Evolutionary conservation across 495 filamentous ascomycete genomes (phyloP).

Genomic region (Emericellopsis terricola): DNA sequence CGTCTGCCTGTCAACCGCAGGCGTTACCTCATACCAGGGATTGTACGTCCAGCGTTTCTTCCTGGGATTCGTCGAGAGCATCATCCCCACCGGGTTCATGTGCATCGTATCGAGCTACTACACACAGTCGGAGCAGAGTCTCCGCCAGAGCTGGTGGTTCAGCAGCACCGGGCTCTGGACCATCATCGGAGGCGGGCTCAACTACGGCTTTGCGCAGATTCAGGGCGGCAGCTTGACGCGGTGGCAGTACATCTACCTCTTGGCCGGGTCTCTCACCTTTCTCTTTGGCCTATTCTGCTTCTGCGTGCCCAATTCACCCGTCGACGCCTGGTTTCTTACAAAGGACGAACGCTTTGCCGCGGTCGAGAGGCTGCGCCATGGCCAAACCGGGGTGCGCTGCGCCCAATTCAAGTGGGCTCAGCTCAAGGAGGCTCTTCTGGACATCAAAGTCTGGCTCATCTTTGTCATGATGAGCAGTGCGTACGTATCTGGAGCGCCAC

Average conservation of each 20-base stretch:
- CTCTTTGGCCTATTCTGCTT: slow-evolving; percentile 47
- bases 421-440: slow-evolving; percentile 33
- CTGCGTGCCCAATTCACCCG: slow-evolving; percentile 37
- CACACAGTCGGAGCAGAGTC: slow-evolving; percentile 46
- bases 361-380: slow-evolving; percentile 34
- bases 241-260: slow-evolving; percentile 55
- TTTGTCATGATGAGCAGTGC: slow-evolving; percentile 39
- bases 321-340: slow-evolving; percentile 34
- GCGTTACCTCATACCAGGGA: slow-evolving; percentile 42
- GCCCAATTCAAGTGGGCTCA: slow-evolving; percentile 42
- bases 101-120: slow-evolving; percentile 45
- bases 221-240: slow-evolving; percentile 28
- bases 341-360: slow-evolving; percentile 33
- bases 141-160: slow-evolving; percentile 56
- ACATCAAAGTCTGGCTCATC: slow-evolving; percentile 46
- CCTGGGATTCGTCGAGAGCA: slow-evolving; percentile 48
- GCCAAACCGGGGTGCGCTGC: slow-evolving; percentile 42
- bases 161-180: slow-evolving; percentile 47
- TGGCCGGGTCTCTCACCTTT: slow-evolving; percentile 45
- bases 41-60: slow-evolving; percentile 57
- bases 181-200: slow-evolving; percentile 46
- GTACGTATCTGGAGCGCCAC: slow-evolving; percentile 13
- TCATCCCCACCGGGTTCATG: slow-evolving; percentile 55
- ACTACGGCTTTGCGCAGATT: slow-evolving; percentile 56
- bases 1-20: slow-evolving; percentile 50